Conservation (phyloP, 257 asterid species). For the Echites panduratus region DNA sequence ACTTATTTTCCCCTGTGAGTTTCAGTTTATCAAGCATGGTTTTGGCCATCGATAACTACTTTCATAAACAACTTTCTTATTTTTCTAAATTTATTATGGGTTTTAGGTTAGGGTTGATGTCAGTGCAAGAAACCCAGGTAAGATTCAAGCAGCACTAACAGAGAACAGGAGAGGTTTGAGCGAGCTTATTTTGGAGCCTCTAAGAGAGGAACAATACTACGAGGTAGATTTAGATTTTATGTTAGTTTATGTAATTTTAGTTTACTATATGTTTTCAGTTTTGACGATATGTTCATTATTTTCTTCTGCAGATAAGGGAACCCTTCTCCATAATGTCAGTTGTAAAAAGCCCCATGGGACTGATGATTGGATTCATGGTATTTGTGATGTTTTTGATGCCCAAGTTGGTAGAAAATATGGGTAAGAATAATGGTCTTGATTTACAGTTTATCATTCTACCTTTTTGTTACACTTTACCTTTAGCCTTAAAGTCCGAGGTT, state of each 20-base stretch:
- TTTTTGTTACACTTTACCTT: too few relatives aligned
- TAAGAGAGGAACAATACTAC: conserved; percentile 84
- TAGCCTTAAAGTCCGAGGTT: neutral
- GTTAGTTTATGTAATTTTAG: neutral
- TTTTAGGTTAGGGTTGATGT: conserved; percentile 87
- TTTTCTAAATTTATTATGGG: conserved; percentile 6
- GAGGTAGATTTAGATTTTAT: conserved; percentile 43
- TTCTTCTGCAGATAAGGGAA: conserved; percentile 65
- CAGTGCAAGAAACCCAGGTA: conserved; percentile 94
- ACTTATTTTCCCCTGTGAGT: conserved; percentile 91
- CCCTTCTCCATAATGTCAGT: conserved; percentile 72
- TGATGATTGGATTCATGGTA: conserved; percentile 97
- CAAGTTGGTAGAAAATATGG: conserved; percentile 66
- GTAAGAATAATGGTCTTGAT: conserved; percentile 41
- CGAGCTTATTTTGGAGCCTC: conserved; percentile 87
- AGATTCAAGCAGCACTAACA: conserved; percentile 94
- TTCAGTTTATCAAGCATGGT: conserved; percentile 13
- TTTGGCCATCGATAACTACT: conserved; percentile 9
- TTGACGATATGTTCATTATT: neutral
- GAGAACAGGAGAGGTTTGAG: conserved; percentile 80
- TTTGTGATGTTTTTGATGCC: conserved; percentile 95
- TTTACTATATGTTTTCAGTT: neutral
- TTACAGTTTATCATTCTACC: conserved; percentile 1
- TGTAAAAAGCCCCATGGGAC: conserved; percentile 93
- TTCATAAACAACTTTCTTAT: conserved; percentile 14